Evolutionary conservation across 2,329 filamentous ascomycete genomes (phyloP), one percentile per base, ranked within the genome.

Genomic region (Colletotrichum eleusines): DNA sequence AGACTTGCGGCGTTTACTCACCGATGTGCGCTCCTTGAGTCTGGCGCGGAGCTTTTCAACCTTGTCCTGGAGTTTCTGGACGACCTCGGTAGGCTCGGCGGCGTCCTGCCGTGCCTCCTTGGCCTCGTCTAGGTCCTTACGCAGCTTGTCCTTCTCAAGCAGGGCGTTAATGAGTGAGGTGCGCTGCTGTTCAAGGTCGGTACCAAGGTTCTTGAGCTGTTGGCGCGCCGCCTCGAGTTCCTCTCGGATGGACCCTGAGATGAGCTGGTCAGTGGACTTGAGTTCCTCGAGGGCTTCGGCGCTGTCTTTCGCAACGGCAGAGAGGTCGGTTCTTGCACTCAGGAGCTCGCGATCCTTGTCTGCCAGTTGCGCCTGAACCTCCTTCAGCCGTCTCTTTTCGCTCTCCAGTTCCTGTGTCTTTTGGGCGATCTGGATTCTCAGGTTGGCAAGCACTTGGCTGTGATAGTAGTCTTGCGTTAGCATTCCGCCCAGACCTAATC

Each of bases 101-200:
- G 79, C 62, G 72, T 80, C 73, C 74, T 78, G 42, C 79, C 77
- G 26, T 75, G 74, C 73, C 72, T 85, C 83, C 65, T 78, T 82
- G 65, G 79, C 78, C 60, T 84, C 83, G 73, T 88, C 86, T 44
- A 85, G 79, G 69, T 88, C 84, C 77, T 87, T 87, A 65, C 86
- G 84, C 64, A 90, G 81, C 77, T 86, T 86, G 71, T 91, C 88
- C 77, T 90, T 90, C 73, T 86, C 84, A 55, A 91, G 82, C 23
- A 91, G 82, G 54, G 87, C 86, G 50, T 88, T 84, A 74, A 91
- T 84, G 31, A 91, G 84, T 76, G 91, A 88, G 57, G 84, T 84
- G 79, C 89, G 88, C 75, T 88, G 85, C 71, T 86, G 83, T 63
- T 90, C 87, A 60, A 84, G 82, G 76, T 90, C 88, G 65, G 84